Conservation (phyloP, 805 yeast genomes). For the Grigorovia yakushimaensis region DNA sequence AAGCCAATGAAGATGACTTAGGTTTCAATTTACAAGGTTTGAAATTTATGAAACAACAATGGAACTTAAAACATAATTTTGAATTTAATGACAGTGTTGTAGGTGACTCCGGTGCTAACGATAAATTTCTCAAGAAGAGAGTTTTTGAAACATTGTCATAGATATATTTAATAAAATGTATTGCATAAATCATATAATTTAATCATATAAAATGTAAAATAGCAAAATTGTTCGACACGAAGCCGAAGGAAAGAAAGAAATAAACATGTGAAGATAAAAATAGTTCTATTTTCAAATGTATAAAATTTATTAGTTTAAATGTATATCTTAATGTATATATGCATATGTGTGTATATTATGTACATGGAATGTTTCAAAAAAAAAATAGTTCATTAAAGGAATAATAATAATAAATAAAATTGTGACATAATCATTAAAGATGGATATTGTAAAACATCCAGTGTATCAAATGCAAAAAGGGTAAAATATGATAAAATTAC, state of each 20-base stretch:
- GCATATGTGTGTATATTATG: not conserved
- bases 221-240: slow-evolving; percentile 1
- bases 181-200: not conserved
- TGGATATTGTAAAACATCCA: not conserved
- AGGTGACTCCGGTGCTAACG: slow-evolving; percentile 38
- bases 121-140: slow-evolving; percentile 58
- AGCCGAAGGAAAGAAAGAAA: too few species aligned
- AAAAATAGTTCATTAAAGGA: not conserved
- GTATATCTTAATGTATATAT: not conserved
- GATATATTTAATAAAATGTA: not conserved
- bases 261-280: too few species aligned
- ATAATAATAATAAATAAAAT: too few species aligned
- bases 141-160: slow-evolving; percentile 47
- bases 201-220: not conserved
- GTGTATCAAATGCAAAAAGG: not conserved
- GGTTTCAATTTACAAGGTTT: slow-evolving; percentile 85
- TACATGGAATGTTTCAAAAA: not conserved
- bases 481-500: too few species aligned
- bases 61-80: slow-evolving; percentile 66
- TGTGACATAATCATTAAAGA: not conserved
- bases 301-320: too few species aligned
- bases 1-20: slow-evolving; percentile 43
- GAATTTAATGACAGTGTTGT: slow-evolving; percentile 65
- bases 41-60: slow-evolving; percentile 59
- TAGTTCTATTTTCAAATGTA: too few species aligned